Evolutionary conservation across 805 yeast genomes (phyloP), one percentile per base, ranked within the genome.

Genomic region (Wickerhamomyces rabaulensis): DNA sequence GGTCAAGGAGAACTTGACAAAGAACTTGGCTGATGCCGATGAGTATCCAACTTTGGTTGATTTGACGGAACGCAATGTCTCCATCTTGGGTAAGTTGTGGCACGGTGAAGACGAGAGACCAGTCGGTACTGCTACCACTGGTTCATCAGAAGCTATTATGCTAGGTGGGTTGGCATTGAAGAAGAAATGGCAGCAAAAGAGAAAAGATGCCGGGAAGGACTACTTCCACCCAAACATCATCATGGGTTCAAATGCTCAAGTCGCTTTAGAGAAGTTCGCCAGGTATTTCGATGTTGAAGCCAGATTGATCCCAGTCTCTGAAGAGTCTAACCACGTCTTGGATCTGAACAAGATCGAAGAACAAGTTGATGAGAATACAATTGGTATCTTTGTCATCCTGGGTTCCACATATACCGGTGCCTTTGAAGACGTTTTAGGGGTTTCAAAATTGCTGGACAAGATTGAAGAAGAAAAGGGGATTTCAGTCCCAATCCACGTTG

Each of bases 381-480:
- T 90, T 68, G 97, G 97, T 56, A 78, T 87, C 39, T 90, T 81
- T 67, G 95, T 84, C 20, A 89, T 90, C 58, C 61, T 90, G 55
- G 97, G 97, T 1, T 86, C 96, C 9, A 90, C 97, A 12, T 90
- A 86, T 66, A 90, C 97, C 6, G 97, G 97, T 48, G 90, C 90
- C 42, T 89, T 87, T 67, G 97, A 90, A 64, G 78, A 85, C 45
- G 90, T 90, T 37, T 73, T 68, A 51, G 69, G 70, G 36, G 80
- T 88, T 40, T 64, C 79, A 42, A 63, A 74, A n/a, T 68, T 84
- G n/a, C 70, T 90, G 51, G 91, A 84, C 60, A 79, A 82, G 46
- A 75, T 78, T 54, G 83, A 91, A 62, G 66, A 68, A 49, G 82
- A 83, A 55, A 81, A 76, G 3, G 95, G 95, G 7, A 48, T 68